phyloP scores from a whole-genome alignment of 2,329 filamentous ascomycete genomes.

The Elsinoe necatrix region DNA sequence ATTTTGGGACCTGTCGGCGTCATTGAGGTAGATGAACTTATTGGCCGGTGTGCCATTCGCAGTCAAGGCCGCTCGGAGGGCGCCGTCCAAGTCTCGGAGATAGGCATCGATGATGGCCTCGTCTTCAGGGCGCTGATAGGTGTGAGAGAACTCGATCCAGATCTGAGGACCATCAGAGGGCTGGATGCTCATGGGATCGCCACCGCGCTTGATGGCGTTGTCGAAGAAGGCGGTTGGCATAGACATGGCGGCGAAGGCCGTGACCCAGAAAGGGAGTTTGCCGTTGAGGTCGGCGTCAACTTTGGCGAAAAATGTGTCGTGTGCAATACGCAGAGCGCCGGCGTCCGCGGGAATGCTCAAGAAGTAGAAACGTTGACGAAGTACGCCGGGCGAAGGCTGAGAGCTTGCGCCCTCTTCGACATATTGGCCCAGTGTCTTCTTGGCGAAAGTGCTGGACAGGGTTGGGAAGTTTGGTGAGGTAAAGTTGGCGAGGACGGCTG shows the following conservation, averaged over 20 bases:
- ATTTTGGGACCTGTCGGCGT: slow-evolving; percentile 25
- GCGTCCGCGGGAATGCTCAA: background rate
- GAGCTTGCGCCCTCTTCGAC: background rate
- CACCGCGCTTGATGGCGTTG: slow-evolving; percentile 3
- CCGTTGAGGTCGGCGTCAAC: background rate
- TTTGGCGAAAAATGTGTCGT: slow-evolving; percentile 8
- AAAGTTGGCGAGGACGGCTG: slow-evolving; percentile 4
- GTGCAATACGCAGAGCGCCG: background rate
- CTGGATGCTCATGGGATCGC: slow-evolving; percentile 8
- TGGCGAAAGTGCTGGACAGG: background rate
- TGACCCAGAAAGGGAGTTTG: background rate
- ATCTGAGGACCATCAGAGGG: slow-evolving; percentile 1
- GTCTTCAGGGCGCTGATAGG: background rate
- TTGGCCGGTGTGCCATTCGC: slow-evolving; percentile 13
- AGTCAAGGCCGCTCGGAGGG: slow-evolving; percentile 20
- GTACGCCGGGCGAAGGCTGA: background rate
- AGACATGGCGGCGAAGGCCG: slow-evolving; percentile 10
- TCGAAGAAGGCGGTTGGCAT: slow-evolving; percentile 11
- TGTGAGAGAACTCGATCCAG: slow-evolving; percentile 10
- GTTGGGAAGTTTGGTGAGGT: slow-evolving; percentile 1
- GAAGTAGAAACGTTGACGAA: slow-evolving; percentile 12
- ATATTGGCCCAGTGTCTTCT: background rate
- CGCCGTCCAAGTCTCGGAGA: slow-evolving; percentile 6
- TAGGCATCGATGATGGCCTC: slow-evolving; percentile 5
- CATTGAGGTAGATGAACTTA: slow-evolving; percentile 25